Conservation (phyloP, 495 filamentous ascomycete species). For the Evansstolkia leycettana region DNA sequence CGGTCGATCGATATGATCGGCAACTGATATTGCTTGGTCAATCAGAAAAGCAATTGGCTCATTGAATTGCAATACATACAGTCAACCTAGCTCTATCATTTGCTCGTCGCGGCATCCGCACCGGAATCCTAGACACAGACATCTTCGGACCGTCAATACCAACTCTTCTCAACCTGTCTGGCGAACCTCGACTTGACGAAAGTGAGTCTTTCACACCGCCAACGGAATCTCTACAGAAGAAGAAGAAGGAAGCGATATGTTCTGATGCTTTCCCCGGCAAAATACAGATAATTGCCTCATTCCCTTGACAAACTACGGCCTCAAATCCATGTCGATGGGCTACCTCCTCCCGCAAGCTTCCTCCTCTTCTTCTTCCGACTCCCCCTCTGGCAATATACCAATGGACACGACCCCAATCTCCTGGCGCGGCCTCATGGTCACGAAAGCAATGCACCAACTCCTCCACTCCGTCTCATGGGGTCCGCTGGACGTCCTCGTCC, state of each 20-base stretch:
- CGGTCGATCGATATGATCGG: no score
- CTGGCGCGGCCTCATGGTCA: slow-evolving; percentile 95
- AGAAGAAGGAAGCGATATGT: no score
- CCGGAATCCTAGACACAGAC: slow-evolving; percentile 87
- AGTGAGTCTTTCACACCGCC: slow-evolving; percentile 26
- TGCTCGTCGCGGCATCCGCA: slow-evolving; percentile 62
- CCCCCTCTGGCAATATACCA: slow-evolving; percentile 16
- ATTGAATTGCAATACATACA: slow-evolving; percentile 13
- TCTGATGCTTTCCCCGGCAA: slow-evolving; percentile 1
- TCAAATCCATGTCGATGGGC: slow-evolving; percentile 98
- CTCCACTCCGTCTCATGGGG: slow-evolving; percentile 91
- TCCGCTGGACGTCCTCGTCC: slow-evolving; percentile 66
- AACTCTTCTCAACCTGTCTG: slow-evolving; percentile 69
- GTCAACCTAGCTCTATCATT: slow-evolving; percentile 83
- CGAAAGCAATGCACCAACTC: slow-evolving; percentile 92
- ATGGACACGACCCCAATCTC: slow-evolving; percentile 70
- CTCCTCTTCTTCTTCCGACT: slow-evolving; percentile 8
- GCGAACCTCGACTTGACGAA: slow-evolving; percentile 54
- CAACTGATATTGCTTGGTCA: no score
- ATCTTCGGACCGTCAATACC: slow-evolving; percentile 95
- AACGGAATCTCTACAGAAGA: not conserved
- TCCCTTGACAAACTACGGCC: slow-evolving; percentile 86
- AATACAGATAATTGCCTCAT: slow-evolving; percentile 70
- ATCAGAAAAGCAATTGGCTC: no score
- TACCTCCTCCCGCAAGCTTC: slow-evolving; percentile 53